Evolutionary conservation across 306 rosid genomes (phyloP), one percentile per base, ranked within the genome.

Genomic region (Spatholobus suberectus): DNA sequence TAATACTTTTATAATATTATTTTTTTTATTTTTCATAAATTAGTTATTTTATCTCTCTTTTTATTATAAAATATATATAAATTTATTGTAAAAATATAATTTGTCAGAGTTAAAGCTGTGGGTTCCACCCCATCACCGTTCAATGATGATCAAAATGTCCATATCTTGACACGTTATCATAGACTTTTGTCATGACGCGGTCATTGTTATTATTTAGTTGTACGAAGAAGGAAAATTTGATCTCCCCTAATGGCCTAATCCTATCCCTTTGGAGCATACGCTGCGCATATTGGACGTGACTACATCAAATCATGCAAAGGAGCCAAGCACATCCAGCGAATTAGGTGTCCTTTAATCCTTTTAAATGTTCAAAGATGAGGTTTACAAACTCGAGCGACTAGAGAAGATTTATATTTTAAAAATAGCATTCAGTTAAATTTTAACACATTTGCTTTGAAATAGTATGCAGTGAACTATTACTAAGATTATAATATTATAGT

Each of bases 111-210:
- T 44, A 35, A 58, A 72, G 43, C 0, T 47, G 81, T 75, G 76
- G 81, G 81, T 10, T 66, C 70, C 81, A 49, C 69, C 69, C 49
- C 77, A 75, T 75, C 24, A n/a, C 44, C 23, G 32, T 35, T 73
- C 14, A 17, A 51, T 73, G 57, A 73, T 81, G 40, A 75, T 51
- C 2, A 24, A n/a, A 5, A 27, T 81, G 76, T 26, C 51, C 76
- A 54, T 40, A 75, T 75, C 76, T 18, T 6, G 70, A 75, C 76
- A 66, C 76, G 69, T 75, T 49, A 55, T n/a, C 14, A 38, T 4
- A 52, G 41, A n/a, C 1, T 58, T 80, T 80, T 71, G 72, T 71
- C 78, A 47, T 21, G 43, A 46, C 34, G 26, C 34, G 43, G 17
- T 69, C 26, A 40, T 40, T 5, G 21, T 37, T 13, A 38, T 32